Percentiles rank a stretch among this genome's conserved stretches.
Conservation (phyloP, 1,139 yeast genomes). For the Kazachstania sp. region DNA sequence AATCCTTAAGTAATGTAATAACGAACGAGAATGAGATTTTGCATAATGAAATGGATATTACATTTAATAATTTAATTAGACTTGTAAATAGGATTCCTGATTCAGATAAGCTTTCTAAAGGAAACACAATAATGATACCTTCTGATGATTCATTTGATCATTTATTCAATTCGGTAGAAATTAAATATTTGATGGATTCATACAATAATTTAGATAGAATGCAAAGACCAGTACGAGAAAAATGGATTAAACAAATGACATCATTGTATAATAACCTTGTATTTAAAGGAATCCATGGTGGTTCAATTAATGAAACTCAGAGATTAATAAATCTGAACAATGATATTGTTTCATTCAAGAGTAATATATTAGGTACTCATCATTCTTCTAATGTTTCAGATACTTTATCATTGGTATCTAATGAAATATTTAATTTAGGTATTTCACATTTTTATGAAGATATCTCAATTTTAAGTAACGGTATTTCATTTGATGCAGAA, state of each 20-base stretch:
- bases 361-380: slow-evolving; percentile 30
- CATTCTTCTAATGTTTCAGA: slow-evolving; percentile 23
- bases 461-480: slow-evolving; percentile 32
- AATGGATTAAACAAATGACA: slow-evolving; percentile 29
- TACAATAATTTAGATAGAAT: slow-evolving; percentile 12
- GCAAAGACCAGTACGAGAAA: slow-evolving; percentile 24
- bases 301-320: slow-evolving; percentile 8
- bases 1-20: slow-evolving; percentile 4
- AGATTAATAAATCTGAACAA: slow-evolving; percentile 22
- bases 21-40: not conserved
- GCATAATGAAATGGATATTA: not conserved
- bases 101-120: slow-evolving; percentile 6
- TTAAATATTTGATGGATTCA: slow-evolving; percentile 37
- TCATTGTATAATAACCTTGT: slow-evolving; percentile 15
- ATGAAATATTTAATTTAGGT: slow-evolving; percentile 50
- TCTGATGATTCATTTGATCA: slow-evolving; percentile 33
- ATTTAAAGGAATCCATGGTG: slow-evolving; percentile 21
- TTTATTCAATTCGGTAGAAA: slow-evolving; percentile 38
- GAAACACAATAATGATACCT: slow-evolving; percentile 38
- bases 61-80: not conserved
- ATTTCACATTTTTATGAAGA: slow-evolving; percentile 49
- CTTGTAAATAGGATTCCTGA: not conserved
- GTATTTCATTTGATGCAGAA: slow-evolving; percentile 51
- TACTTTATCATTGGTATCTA: slow-evolving; percentile 32
- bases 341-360: slow-evolving; percentile 22